Conservation (phyloP, 352 stramenopile genomes). For the Phytophthora agathidicida region DNA sequence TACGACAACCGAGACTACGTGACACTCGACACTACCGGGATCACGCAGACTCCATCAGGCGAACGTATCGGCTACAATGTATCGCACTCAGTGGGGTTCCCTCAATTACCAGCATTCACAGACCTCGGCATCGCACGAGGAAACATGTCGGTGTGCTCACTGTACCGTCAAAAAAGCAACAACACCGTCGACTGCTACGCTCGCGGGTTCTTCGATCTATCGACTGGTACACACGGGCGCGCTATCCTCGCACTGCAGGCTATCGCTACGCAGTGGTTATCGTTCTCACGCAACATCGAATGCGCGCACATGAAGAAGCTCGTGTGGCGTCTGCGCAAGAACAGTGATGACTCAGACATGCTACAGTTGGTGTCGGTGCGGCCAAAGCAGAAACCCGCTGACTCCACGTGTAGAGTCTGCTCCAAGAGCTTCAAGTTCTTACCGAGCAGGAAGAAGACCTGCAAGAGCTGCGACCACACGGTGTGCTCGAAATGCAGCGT, state of each 20-base stretch:
- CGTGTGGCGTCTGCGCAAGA: constrained; percentile 36
- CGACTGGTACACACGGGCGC: constrained; percentile 37
- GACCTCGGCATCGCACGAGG: constrained; percentile 34
- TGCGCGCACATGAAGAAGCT: constrained; percentile 54
- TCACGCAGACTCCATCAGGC: constrained; percentile 20
- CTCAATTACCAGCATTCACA: constrained; percentile 30
- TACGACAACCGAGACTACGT: constrained; percentile 52
- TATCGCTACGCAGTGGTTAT: constrained; percentile 31
- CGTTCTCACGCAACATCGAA: constrained; percentile 30
- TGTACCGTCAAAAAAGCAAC: constrained; percentile 41
- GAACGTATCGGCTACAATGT: constrained; percentile 48
- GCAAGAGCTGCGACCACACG: constrained; percentile 16
- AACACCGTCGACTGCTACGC: constrained; percentile 45
- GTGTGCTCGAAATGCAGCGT: constrained; percentile 29
- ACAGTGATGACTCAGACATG: constrained; percentile 18
- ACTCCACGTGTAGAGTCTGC: too few species aligned
- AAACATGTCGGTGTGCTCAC: constrained; percentile 49
- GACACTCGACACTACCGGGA: constrained; percentile 42
- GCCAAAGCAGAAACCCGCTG: too few species aligned
- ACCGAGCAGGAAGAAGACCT: constrained; percentile 19
- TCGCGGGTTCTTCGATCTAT: constrained; percentile 46
- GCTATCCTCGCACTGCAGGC: constrained; percentile 33
- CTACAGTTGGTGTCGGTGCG: neutral
- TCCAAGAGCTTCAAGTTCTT: constrained; percentile 32
- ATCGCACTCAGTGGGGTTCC: constrained; percentile 49